Base-by-base conservation (phyloP, 73 alveolate genomes). In the Stentor coeruleus region DNA sequence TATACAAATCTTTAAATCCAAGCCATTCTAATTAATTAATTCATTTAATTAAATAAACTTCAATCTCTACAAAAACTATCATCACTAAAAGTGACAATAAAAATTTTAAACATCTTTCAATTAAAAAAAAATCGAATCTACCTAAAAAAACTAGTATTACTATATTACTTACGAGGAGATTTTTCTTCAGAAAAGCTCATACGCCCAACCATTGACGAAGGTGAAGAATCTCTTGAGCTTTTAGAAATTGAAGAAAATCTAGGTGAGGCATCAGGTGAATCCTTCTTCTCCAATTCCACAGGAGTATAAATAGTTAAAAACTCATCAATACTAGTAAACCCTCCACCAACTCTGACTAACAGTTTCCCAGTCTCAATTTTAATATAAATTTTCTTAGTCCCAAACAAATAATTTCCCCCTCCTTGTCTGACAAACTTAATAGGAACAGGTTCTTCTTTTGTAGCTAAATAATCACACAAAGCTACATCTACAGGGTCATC, bases 251-350 rank as follows among this genome's bases (percentile, higher is more conserved):
- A 49, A 11, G 66, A 49, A 49, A 49, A 49, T 49, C 66, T 49
- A 6, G 66, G 66, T 11, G 66, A 49, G 20, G 66, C 66, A 49
- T 49, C 66, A 49, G 66, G 66, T 49, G 66, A 49, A 33, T 83
- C 83, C 28, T 87, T 76, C 59, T 74, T 83, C 36, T 84, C 95
- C 37, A 79, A 37, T 37, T 87, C 90, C 38, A 82, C 76, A 57
- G 89, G 79, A 20, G 77, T 41, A 38, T 88, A 83, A 28, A 41
- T 81, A 82, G 28, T 74, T 3, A 81, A 49, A 74, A 81, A 81
- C 84, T 81, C 86, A 11, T 81, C 86, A 59, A 81, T 72, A 2
- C 86, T 82, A 2, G 80, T 81, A 35, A 81, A 81, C 28, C 86
- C 86, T 33, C 86, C 86, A 37, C 86, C 86, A 59, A 74, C 58